A percentile compares a stretch with the other conserved stretches of the same genome.
Conservation (phyloP, 352 stramenopile species). For the Paralagenidium karlingii region DNA sequence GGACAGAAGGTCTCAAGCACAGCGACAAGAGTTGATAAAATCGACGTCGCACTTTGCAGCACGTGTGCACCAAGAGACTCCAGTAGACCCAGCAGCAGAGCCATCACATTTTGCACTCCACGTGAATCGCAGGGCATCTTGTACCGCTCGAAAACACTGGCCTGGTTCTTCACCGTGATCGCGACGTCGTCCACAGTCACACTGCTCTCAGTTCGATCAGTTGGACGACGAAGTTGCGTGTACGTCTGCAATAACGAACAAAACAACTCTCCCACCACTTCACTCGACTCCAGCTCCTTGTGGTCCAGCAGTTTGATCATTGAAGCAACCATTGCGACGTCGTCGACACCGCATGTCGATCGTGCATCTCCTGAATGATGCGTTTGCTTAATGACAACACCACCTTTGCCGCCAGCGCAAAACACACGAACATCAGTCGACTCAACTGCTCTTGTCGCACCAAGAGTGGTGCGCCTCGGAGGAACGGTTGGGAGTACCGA, state of each 20-base stretch:
- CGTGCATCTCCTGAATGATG: too few relatives aligned
- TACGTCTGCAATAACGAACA: constrained; percentile 62
- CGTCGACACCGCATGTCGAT: constrained; percentile 1
- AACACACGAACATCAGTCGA: constrained; percentile 50
- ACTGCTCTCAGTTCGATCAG: too few relatives aligned
- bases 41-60: constrained; percentile 41
- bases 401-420: constrained; percentile 43
- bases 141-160: not conserved
- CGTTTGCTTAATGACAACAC: constrained; percentile 21
- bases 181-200: not conserved
- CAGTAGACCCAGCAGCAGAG: constrained; percentile 51
- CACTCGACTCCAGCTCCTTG: constrained; percentile 31
- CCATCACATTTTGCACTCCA: constrained; percentile 5
- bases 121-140: constrained; percentile 4
- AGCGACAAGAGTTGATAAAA: constrained; percentile 55
- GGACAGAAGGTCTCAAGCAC: constrained; percentile 41
- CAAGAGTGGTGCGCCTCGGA: constrained; percentile 17
- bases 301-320: constrained; percentile 18
- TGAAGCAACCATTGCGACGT: constrained; percentile 10
- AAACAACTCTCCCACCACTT: constrained; percentile 68
- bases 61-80: constrained; percentile 58
- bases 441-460: too few relatives aligned
- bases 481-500: constrained; percentile 32
- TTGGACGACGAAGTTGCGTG: too few relatives aligned
- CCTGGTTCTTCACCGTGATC: not conserved